A percentile compares a stretch with the other conserved stretches of the same genome.
Evolutionary conservation across 257 asterid species (phyloP).

Genomic region (Ilex aquifolium): DNA sequence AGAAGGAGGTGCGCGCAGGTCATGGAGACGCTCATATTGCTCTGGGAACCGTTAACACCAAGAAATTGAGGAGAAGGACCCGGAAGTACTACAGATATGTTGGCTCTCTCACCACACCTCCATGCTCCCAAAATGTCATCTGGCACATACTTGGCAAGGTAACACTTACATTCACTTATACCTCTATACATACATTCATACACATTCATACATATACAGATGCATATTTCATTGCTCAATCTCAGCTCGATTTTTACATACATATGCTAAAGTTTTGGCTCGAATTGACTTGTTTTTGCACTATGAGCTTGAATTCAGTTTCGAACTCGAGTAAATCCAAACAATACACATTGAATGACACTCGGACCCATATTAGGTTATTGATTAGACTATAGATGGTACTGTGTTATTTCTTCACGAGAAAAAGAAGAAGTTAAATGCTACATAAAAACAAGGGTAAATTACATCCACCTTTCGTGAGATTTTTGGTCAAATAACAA

Average conservation of each 20-base stretch:
- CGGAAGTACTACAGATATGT: conserved; percentile 57
- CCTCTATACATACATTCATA: not conserved
- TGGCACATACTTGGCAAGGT: conserved; percentile 69
- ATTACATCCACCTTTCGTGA: too few species aligned
- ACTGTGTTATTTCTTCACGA: too few species aligned
- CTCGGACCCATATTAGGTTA: too few species aligned
- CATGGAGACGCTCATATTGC: conserved; percentile 28
- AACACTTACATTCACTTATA: not conserved
- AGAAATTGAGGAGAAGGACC: conserved; percentile 37
- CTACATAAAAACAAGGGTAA: too few species aligned
- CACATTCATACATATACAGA: not conserved
- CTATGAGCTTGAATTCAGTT: too few species aligned
- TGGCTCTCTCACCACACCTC: conserved; percentile 82
- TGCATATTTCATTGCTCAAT: not conserved
- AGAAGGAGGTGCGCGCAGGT: conserved; percentile 13
- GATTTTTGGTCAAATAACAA: too few species aligned
- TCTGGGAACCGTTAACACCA: conserved; percentile 39
- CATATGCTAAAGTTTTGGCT: not conserved
- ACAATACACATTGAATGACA: too few species aligned
- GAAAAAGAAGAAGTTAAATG: too few species aligned
- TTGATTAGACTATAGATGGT: too few species aligned
- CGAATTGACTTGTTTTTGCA: not conserved
- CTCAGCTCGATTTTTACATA: not conserved
- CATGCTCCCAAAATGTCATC: conserved; percentile 57
- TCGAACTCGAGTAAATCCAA: too few species aligned